These are phyloP conservation scores for Herpetomonas samuelpessoai DNA, from an alignment of 208 protist genomes.

Conservation along the genomic window DNA sequence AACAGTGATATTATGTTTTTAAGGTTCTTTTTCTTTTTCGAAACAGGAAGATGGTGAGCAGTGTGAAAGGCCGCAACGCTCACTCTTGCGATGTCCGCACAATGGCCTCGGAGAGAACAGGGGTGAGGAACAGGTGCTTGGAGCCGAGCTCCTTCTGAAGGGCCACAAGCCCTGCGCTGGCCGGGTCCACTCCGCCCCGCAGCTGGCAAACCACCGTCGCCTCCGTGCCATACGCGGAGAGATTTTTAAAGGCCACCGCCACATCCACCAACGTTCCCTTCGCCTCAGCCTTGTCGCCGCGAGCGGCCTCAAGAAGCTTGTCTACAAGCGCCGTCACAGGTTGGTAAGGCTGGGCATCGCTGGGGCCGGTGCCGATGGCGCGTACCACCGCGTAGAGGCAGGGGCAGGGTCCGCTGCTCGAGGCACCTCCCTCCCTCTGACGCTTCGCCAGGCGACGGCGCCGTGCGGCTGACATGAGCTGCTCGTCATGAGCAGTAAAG, in stretches of 20 bases:
- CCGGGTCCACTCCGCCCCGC: not conserved
- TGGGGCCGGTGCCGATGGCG: not conserved
- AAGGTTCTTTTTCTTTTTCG: too few species aligned
- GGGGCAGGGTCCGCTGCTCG: too few species aligned
- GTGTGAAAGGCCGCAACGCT: not conserved
- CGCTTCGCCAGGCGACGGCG: conserved; percentile 4
- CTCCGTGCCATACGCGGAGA: conserved; percentile 77
- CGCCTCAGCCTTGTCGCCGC: conserved; percentile 18
- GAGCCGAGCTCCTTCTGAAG: conserved; percentile 58
- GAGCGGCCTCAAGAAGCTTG: conserved; percentile 4
- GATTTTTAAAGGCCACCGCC: conserved; percentile 63
- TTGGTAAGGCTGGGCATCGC: not conserved
- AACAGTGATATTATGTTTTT: too few species aligned
- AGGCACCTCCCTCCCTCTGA: not conserved
- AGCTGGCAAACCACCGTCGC: conserved; percentile 22
- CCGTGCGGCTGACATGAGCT: conserved; percentile 4
- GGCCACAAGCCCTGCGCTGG: conserved; percentile 18
- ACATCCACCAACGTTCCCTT: conserved; percentile 29
- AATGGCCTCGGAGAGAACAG: conserved; percentile 24
- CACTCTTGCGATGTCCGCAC: conserved; percentile 4
- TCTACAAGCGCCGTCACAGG: conserved; percentile 3
- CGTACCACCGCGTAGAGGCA: conserved; percentile 8
- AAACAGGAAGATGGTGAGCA: too few species aligned
- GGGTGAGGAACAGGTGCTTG: conserved; percentile 32
- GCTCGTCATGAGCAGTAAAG: conserved; percentile 25